Conservation (phyloP, 345 rosid genomes). For the Populus nigra region DNA sequence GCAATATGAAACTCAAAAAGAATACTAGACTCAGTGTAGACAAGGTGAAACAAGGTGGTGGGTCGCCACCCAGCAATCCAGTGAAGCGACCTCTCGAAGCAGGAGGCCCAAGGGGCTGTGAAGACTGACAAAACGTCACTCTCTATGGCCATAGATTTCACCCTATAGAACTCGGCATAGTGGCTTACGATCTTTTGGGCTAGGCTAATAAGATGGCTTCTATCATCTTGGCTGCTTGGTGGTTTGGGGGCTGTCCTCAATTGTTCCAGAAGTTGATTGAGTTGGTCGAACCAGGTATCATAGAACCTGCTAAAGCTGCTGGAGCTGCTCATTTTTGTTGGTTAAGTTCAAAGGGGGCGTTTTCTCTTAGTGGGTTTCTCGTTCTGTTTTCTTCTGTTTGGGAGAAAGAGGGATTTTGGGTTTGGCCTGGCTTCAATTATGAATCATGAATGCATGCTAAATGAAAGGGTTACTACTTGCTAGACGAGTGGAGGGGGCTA, state of each 20-base stretch:
- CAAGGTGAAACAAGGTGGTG: slow-evolving; percentile 71
- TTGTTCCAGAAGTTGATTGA: slow-evolving; percentile 48
- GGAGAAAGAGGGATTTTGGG: too few species aligned
- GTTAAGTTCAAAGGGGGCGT: not conserved
- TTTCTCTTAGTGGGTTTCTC: too few species aligned
- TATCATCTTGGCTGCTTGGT: slow-evolving; percentile 33
- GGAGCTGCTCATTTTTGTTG: slow-evolving; percentile 17
- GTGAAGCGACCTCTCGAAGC: slow-evolving; percentile 78
- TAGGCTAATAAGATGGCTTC: slow-evolving; percentile 30
- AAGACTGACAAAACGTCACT: slow-evolving; percentile 51
- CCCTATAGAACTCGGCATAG: slow-evolving; percentile 53
- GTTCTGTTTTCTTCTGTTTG: too few species aligned
- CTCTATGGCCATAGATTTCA: slow-evolving; percentile 46
- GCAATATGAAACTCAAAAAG: slow-evolving; percentile 68
- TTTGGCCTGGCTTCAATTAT: too few species aligned
- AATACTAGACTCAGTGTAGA: slow-evolving; percentile 77
- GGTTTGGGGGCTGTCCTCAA: slow-evolving; percentile 45
- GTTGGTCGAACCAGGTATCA: slow-evolving; percentile 57
- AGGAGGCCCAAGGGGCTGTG: slow-evolving; percentile 72
- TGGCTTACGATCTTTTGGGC: slow-evolving; percentile 50
- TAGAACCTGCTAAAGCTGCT: slow-evolving; percentile 49
- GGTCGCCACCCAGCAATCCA: slow-evolving; percentile 88
- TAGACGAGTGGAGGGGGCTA: too few species aligned
- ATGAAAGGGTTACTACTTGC: too few species aligned
- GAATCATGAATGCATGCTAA: too few species aligned